A percentile compares a stretch with the other conserved stretches of the same genome.
Conservation (phyloP, 345 rosid genomes). For the Atalantia buxifolia region DNA sequence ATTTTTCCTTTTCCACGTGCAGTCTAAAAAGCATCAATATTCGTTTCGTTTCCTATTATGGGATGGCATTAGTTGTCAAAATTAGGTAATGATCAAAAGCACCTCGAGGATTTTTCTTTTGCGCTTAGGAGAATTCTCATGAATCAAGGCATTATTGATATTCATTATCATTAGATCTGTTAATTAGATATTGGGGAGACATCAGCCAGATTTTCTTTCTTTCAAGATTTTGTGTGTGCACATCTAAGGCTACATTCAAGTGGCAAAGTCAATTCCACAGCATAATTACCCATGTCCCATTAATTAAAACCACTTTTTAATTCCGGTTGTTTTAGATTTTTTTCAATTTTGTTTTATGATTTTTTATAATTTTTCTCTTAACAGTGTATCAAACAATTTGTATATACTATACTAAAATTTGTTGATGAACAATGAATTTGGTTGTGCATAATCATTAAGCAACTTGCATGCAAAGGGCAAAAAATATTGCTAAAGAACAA, state of each 20-base stretch:
- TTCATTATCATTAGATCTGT: background rate
- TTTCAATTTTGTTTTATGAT: too few relatives aligned
- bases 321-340: background rate
- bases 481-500: conserved; percentile 19
- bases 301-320: background rate
- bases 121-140: conserved; percentile 13
- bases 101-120: conserved; percentile 28
- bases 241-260: conserved; percentile 21
- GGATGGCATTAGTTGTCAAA: conserved; percentile 22
- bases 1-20: background rate
- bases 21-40: background rate
- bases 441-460: background rate
- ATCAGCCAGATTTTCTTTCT: conserved; percentile 28
- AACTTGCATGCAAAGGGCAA: conserved; percentile 9
- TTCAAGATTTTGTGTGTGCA: conserved; percentile 37
- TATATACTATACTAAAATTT: too few relatives aligned
- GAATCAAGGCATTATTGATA: conserved; percentile 18
- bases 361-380: too few relatives aligned
- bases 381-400: too few relatives aligned
- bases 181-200: conserved; percentile 19
- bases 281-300: conserved; percentile 27
- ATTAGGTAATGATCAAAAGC: conserved; percentile 35
- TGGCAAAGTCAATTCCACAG: conserved; percentile 22
- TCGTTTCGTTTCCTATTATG: conserved; percentile 6
- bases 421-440: background rate